phyloP scores from a whole-genome alignment of 2,329 filamentous ascomycete species.

The Pyricularia grisea region DNA sequence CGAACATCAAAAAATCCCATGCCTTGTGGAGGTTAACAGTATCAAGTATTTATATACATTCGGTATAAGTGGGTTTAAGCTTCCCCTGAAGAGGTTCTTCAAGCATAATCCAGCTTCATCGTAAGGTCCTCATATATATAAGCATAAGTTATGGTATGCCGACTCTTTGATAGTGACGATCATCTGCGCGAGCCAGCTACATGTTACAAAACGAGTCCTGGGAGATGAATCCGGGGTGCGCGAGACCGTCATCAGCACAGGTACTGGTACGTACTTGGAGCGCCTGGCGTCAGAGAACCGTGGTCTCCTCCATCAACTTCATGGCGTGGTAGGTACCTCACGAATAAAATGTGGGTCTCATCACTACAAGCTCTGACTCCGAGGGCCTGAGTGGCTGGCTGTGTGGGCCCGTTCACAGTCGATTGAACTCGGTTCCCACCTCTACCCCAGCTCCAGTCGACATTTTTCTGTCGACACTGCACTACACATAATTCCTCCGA shows the following conservation, averaged over 20 bases:
- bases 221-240: neutral
- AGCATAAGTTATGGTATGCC: neutral
- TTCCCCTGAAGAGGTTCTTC: neutral
- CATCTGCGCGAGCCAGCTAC: neutral
- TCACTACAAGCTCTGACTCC: neutral
- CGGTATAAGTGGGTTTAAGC: neutral
- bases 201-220: neutral
- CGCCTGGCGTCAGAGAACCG: neutral
- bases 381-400: neutral
- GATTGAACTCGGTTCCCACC: neutral
- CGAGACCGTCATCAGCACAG: neutral
- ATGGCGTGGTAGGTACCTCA: neutral
- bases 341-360: neutral
- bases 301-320: neutral
- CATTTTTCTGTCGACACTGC: slow-evolving; percentile 2
- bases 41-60: neutral
- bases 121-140: neutral
- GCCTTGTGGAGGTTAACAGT: neutral
- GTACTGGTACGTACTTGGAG: neutral
- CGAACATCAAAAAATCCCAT: neutral
- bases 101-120: neutral
- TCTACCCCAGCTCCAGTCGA: slow-evolving; percentile 2
- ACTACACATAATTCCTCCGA: slow-evolving; percentile 2
- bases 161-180: neutral
- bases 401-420: neutral